Conservation (phyloP, 1,139 yeast genomes). For the Geotrichum europaeum region DNA sequence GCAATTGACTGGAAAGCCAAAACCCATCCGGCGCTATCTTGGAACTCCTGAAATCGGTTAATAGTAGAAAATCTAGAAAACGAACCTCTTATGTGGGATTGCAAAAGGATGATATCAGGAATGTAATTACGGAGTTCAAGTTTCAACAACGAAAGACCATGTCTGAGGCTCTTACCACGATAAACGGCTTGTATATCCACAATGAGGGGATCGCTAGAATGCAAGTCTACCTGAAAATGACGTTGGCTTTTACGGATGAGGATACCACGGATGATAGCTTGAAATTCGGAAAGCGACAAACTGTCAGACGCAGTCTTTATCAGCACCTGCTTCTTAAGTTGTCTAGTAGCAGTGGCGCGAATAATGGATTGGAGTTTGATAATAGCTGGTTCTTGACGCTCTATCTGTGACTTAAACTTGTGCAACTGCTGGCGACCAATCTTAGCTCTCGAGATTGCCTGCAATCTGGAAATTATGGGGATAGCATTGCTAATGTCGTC, state of each 20-base stretch:
- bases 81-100: conserved; percentile 22
- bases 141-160: conserved; percentile 1
- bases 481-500: background rate
- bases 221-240: conserved; percentile 8
- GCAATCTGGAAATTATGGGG: conserved; percentile 6
- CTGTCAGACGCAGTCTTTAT: conserved; percentile 20
- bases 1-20: conserved; percentile 42
- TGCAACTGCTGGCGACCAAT: conserved; percentile 9
- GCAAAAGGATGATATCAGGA: conserved; percentile 18
- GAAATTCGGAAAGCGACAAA: conserved; percentile 33
- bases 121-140: conserved; percentile 5
- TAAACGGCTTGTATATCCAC: conserved; percentile 18
- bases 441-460: conserved; percentile 15
- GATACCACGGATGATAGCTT: conserved; percentile 37
- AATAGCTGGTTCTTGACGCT: conserved; percentile 25
- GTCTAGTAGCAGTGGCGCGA: conserved; percentile 21
- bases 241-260: conserved; percentile 26
- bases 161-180: conserved; percentile 21
- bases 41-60: conserved; percentile 35
- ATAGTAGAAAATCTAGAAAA: conserved; percentile 8
- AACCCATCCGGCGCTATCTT: conserved; percentile 38
- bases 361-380: conserved; percentile 46
- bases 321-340: conserved; percentile 2
- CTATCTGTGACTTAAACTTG: conserved; percentile 1
- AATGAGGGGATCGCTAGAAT: background rate